Conservation (phyloP, 352 stramenopile species). For the Pythium sukuiense region DNA sequence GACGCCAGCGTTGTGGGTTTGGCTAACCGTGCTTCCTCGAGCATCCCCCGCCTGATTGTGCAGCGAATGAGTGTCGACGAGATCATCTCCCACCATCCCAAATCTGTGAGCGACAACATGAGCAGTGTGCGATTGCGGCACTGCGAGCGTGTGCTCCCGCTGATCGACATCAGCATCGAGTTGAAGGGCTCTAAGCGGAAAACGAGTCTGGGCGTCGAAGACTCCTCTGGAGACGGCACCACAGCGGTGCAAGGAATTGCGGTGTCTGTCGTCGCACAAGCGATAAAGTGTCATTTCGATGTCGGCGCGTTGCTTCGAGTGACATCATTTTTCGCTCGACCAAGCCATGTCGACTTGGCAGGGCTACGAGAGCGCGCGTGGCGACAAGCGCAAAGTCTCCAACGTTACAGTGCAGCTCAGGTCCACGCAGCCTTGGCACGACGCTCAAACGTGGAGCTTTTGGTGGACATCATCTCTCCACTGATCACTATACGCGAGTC, state of each 20-base stretch:
- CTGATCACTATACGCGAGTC: slow-evolving; percentile 73
- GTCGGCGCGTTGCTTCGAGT: slow-evolving; percentile 72
- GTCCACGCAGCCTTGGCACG: slow-evolving; percentile 64
- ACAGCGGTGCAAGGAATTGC: slow-evolving; percentile 35
- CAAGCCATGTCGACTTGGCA: slow-evolving; percentile 74
- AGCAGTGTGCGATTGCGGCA: slow-evolving; percentile 66
- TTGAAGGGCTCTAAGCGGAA: slow-evolving; percentile 29
- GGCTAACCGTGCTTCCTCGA: neutral
- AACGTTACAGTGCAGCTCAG: slow-evolving; percentile 76
- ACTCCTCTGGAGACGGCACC: slow-evolving; percentile 1
- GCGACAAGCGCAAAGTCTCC: slow-evolving; percentile 69
- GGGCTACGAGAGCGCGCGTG: slow-evolving; percentile 71
- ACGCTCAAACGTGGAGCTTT: slow-evolving; percentile 71
- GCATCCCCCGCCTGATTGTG: slow-evolving; percentile 37
- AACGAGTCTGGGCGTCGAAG: slow-evolving; percentile 8
- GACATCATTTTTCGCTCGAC: slow-evolving; percentile 66
- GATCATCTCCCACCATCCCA: slow-evolving; percentile 62
- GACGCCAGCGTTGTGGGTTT: slow-evolving; percentile 65
- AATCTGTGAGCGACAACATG: slow-evolving; percentile 63
- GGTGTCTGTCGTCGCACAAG: slow-evolving; percentile 74
- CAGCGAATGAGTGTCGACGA: slow-evolving; percentile 77
- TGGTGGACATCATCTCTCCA: slow-evolving; percentile 79
- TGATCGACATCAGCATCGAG: slow-evolving; percentile 70
- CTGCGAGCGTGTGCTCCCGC: slow-evolving; percentile 64
- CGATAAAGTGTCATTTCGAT: slow-evolving; percentile 80